Conservation (phyloP, 768 basidiomycete species). For the Asterophora parasitica region DNA sequence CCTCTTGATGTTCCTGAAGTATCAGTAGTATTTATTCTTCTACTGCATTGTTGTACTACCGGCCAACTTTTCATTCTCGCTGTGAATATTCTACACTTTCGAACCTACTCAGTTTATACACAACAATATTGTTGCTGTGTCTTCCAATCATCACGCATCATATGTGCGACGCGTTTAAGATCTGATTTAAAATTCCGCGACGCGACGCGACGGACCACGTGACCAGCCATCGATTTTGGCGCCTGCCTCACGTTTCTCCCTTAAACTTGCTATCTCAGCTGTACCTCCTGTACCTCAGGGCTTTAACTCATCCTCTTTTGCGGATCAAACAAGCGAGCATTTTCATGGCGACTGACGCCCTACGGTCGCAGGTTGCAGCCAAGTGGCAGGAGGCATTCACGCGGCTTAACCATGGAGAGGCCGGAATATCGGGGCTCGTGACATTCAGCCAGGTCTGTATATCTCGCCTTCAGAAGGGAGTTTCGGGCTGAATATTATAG, state of each 20-base stretch:
- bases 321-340: neutral
- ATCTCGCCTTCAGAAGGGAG: neutral
- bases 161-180: no score
- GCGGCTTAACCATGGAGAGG: slow-evolving; percentile 53
- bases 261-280: no score
- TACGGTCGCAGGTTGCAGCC: slow-evolving; percentile 59
- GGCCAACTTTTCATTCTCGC: neutral
- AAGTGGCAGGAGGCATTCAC: slow-evolving; percentile 71
- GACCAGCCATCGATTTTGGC: no score
- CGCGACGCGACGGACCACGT: neutral
- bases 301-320: neutral
- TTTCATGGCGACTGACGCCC: slow-evolving; percentile 54
- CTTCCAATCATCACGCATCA: no score
- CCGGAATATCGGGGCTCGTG: slow-evolving; percentile 62
- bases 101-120: no score
- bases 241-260: no score
- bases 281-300: no score
- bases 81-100: no score
- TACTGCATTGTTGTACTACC: no score
- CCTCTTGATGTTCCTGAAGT: no score
- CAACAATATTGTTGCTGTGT: neutral
- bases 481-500: slow-evolving; percentile 26
- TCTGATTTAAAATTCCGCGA: no score
- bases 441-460: slow-evolving; percentile 53
- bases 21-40: no score